Base-by-base conservation (phyloP, 768 basidiomycete species). In the Chalciporus chontae region DNA sequence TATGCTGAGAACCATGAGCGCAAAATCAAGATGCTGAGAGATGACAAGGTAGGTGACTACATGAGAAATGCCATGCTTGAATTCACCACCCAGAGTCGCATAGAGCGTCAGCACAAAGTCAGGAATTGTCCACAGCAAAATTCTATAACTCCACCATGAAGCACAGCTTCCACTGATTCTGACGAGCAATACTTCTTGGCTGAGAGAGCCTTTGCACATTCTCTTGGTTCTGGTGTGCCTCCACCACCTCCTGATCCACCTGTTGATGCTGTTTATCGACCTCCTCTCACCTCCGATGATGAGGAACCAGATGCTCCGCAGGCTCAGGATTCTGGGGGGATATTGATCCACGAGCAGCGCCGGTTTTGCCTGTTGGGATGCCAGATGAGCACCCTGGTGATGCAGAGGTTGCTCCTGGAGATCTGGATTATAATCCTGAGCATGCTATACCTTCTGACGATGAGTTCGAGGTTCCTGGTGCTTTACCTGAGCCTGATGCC, bases 141-240 rank as follows among this genome's bases (percentile, higher is more conserved):
- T 69, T 69, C 52, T 73, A 66, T 24, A 52, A 73, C 43, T 47
- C 48, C 3, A 45, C 37, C 11, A 67, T 62, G 2, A 53, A 58
- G 40, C 62, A 59, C 53, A 50, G 58, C 5, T 48, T 69, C 13
- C 37, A 68, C 67, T 43, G 57, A 63, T 8, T 70, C 71, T 54
- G 68, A 73, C 56, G 69, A 71, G 43, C 29, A 58, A 3, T 50
- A 54, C n/a, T n/a, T n/a, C n/a, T n/a, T n/a, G n/a, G n/a, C n/a
- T n/a, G n/a, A n/a, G n/a, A n/a, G n/a, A n/a, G n/a, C n/a, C n/a
- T n/a, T n/a, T n/a, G n/a, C n/a, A n/a, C n/a, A n/a, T n/a, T n/a
- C n/a, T n/a, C n/a, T n/a, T n/a, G n/a, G n/a, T 45, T n/a, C 21
- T 45, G 34, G 32, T 45, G 43, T 11, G n/a, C 31, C 34, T 45